A percentile compares a stretch with the other conserved stretches of the same genome.
These are phyloP conservation scores for Globisporangium megalacanthum DNA, from an alignment of 352 stramenopile genomes.

Conservation along the genomic window DNA sequence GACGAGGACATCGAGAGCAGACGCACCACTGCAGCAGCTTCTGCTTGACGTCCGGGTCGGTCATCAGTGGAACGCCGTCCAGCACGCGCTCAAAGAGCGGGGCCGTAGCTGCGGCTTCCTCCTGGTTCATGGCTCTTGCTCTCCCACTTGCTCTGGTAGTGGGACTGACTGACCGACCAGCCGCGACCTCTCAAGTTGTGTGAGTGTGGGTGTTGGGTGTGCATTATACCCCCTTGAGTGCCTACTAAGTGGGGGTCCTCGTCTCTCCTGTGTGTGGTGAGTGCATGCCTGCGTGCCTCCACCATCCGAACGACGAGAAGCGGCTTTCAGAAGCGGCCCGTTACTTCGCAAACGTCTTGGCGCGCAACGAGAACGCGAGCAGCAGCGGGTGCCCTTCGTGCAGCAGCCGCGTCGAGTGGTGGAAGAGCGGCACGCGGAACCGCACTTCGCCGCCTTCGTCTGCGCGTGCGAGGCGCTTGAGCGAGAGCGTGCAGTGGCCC, in stretches of 20 bases:
- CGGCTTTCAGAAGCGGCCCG: neutral
- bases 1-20: neutral
- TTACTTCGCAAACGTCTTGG: constrained; percentile 80
- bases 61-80: constrained; percentile 37
- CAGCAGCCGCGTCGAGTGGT: constrained; percentile 75
- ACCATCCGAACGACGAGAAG: neutral
- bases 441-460: constrained; percentile 64
- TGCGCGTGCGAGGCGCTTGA: constrained; percentile 71
- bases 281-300: neutral
- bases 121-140: constrained; percentile 1
- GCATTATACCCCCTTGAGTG: no score
- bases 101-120: neutral
- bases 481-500: constrained; percentile 74
- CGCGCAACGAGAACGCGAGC: constrained; percentile 72
- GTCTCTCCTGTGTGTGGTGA: neutral
- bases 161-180: no score
- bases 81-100: constrained; percentile 40
- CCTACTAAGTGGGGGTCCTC: no score
- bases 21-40: constrained; percentile 70
- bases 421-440: constrained; percentile 72
- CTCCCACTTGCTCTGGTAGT: neutral
- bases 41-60: constrained; percentile 45
- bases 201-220: no score
- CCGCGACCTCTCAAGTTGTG: no score
- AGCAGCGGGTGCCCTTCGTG: constrained; percentile 65